Conservation (phyloP, 2,329 filamentous ascomycete genomes). For the Fusarium nematophilum region DNA sequence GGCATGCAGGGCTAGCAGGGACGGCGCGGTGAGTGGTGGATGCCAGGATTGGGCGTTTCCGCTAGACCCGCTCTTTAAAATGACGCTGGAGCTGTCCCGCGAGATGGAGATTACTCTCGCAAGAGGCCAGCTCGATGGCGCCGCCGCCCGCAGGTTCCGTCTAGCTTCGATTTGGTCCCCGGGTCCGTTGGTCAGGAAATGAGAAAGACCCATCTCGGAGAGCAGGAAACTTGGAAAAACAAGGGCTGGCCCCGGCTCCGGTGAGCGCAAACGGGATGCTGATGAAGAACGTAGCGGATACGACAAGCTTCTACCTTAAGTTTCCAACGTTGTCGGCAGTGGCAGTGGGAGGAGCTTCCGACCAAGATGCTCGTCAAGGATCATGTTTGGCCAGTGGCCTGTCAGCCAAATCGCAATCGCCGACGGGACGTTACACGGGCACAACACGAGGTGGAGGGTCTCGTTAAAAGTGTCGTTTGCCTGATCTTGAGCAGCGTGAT, state of each 20-base stretch:
- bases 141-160: slow-evolving; percentile 18
- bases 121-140: slow-evolving; percentile 25
- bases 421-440: slow-evolving; percentile 31
- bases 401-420: slow-evolving; percentile 1
- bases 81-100: slow-evolving; percentile 34
- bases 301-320: no score
- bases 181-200: slow-evolving; percentile 28
- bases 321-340: slow-evolving; percentile 10
- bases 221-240: slow-evolving; percentile 15
- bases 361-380: slow-evolving; percentile 14
- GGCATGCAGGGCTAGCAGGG: slow-evolving; percentile 36
- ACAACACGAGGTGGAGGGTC: slow-evolving; percentile 31
- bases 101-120: slow-evolving; percentile 37
- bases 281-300: slow-evolving; percentile 13
- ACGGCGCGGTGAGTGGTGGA: slow-evolving; percentile 32
- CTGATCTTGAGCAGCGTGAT: slow-evolving; percentile 13
- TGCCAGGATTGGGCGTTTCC: slow-evolving; percentile 26
- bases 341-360: not conserved
- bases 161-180: slow-evolving; percentile 28
- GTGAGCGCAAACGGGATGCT: slow-evolving; percentile 6
- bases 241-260: not conserved
- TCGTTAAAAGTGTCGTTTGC: slow-evolving; percentile 12
- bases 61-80: slow-evolving; percentile 41
- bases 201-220: slow-evolving; percentile 29
- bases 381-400: not conserved